Evolutionary conservation across 495 filamentous ascomycete genomes (phyloP).

Genomic region (Glonium stellatum): DNA sequence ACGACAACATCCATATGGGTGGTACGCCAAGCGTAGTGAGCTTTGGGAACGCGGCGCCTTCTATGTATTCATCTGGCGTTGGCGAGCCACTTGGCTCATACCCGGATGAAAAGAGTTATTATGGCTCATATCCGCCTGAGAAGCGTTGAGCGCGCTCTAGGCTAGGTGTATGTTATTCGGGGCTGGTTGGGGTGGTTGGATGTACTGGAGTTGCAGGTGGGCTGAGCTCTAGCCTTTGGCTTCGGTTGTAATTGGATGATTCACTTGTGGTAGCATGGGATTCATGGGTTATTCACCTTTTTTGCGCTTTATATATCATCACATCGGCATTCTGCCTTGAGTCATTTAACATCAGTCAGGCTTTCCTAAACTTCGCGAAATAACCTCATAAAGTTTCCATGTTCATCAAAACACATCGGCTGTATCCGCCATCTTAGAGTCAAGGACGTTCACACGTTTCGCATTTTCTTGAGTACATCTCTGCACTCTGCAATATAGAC

Average conservation of each 20-base stretch:
- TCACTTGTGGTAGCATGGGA: no score
- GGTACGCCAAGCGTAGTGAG: conserved; percentile 26
- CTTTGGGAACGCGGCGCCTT: conserved; percentile 30
- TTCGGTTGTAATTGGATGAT: not conserved
- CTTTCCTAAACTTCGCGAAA: no score
- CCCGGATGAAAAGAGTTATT: conserved; percentile 2
- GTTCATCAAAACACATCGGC: no score
- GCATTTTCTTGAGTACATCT: no score
- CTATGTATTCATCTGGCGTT: conserved; percentile 23
- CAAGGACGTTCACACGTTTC: no score
- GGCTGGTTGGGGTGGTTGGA: not conserved
- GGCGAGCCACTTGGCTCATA: conserved; percentile 29
- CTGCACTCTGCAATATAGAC: no score
- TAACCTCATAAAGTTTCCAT: no score
- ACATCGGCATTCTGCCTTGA: no score
- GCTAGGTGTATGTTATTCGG: not conserved
- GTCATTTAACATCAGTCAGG: no score
- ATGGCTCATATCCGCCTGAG: conserved; percentile 11
- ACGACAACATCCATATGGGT: conserved; percentile 18
- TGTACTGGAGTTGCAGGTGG: not conserved
- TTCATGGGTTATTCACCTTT: no score
- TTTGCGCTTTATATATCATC: no score
- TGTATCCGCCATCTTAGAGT: no score
- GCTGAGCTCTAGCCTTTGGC: not conserved
- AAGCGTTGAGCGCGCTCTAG: conserved; percentile 18